These are phyloP conservation scores for Calonectria honghensis DNA, from an alignment of 2,329 filamentous ascomycete species.

Conservation along the genomic window DNA sequence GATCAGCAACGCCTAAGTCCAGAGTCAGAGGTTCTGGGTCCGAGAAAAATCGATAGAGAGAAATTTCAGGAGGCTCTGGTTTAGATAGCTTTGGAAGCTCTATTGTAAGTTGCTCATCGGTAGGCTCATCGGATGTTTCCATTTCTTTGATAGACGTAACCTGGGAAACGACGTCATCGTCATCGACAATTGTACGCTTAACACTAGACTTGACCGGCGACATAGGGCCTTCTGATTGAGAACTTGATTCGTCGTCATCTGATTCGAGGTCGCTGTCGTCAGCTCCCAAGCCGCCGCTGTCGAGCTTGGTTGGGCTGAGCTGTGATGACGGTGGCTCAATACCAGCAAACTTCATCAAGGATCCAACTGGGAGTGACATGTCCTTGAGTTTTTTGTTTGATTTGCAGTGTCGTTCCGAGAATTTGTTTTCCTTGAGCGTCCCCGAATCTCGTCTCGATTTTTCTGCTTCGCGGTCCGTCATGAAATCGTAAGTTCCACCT, in stretches of 20 bases:
- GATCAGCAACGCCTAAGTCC: constrained; percentile 69
- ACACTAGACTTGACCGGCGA: constrained; percentile 71
- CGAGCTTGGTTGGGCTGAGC: constrained; percentile 62
- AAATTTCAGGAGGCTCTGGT: constrained; percentile 68
- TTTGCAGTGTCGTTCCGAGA: constrained; percentile 69
- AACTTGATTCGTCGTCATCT: constrained; percentile 73
- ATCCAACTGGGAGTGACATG: constrained; percentile 45
- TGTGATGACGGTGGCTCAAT: constrained; percentile 52
- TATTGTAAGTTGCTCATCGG: constrained; percentile 67
- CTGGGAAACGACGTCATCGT: constrained; percentile 73
- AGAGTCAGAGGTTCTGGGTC: constrained; percentile 73
- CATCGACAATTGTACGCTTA: constrained; percentile 65
- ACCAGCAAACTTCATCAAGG: constrained; percentile 55
- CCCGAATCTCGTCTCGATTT: constrained; percentile 57
- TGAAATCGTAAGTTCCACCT: constrained; percentile 72
- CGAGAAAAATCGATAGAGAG: constrained; percentile 74
- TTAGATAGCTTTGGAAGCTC: constrained; percentile 71
- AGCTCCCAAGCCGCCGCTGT: constrained; percentile 63
- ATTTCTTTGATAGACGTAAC: constrained; percentile 71
- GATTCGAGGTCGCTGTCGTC: constrained; percentile 72
- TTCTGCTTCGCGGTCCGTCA: constrained; percentile 57
- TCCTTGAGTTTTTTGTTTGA: constrained; percentile 60
- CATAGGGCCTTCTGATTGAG: constrained; percentile 68
- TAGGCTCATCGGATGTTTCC: constrained; percentile 65
- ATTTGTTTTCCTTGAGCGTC: constrained; percentile 67